These are phyloP conservation scores for Rehmannia glutinosa DNA, from an alignment of 257 asterid genomes.

Conservation along the genomic window DNA sequence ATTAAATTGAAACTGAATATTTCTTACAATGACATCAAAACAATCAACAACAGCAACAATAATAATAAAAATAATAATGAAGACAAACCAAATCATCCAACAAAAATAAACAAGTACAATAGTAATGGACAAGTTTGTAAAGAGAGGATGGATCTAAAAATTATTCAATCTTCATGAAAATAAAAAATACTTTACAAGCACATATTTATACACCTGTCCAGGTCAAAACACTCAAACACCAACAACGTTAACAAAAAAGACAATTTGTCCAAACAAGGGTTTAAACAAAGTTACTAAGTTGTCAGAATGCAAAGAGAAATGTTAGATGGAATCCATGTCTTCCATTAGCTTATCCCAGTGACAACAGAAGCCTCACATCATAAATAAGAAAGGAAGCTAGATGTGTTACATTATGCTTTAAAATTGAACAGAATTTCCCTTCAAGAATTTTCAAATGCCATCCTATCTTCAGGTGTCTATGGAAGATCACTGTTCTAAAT, in stretches of 20 bases:
- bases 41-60: neutral
- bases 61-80: neutral
- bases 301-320: no score
- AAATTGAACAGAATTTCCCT: no score
- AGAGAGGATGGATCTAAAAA: neutral
- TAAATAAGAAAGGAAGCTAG: no score
- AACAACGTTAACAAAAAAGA: neutral
- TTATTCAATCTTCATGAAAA: neutral
- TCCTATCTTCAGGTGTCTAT: no score
- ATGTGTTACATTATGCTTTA: no score
- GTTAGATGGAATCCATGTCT: no score
- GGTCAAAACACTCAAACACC: neutral
- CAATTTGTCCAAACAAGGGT: neutral
- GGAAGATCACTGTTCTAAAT: neutral
- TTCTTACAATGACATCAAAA: neutral
- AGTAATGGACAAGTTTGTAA: no score
- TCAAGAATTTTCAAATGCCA: neutral
- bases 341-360: no score
- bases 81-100: neutral
- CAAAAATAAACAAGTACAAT: neutral
- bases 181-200: neutral
- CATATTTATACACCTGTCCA: neutral
- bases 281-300: neutral
- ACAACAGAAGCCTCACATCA: no score
- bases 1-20: neutral